phyloP scores from a whole-genome alignment of 495 filamentous ascomycete genomes.

The Neurospora sublineolata region DNA sequence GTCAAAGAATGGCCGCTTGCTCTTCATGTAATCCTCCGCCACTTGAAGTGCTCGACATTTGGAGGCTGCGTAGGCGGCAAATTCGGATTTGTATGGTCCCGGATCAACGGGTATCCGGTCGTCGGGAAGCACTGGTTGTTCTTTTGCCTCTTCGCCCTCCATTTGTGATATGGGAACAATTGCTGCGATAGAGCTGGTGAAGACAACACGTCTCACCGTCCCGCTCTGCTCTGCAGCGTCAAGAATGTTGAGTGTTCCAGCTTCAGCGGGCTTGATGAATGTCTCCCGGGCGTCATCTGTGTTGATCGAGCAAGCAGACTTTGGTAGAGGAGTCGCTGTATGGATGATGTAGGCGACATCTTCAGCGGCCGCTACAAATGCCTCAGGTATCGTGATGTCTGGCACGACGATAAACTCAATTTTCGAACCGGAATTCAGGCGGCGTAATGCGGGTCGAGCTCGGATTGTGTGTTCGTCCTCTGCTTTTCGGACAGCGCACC shows the following conservation, averaged over 20 bases:
- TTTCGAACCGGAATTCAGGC: constrained; percentile 16
- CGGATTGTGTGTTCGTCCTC: constrained; percentile 19
- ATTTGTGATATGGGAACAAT: constrained; percentile 17
- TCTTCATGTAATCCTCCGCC: constrained; percentile 30
- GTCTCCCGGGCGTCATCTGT: constrained; percentile 40
- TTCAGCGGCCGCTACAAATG: constrained; percentile 35
- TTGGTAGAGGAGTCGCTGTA: constrained; percentile 35
- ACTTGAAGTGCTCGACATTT: constrained; percentile 32
- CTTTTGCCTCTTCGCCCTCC: constrained; percentile 9
- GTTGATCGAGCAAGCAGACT: background rate
- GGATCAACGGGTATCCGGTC: constrained; percentile 17
- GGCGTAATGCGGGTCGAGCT: constrained; percentile 17
- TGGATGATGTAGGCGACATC: constrained; percentile 41
- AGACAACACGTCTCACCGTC: constrained; percentile 50
- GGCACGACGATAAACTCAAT: constrained; percentile 35
- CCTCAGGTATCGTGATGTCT: constrained; percentile 31
- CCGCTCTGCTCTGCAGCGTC: constrained; percentile 53
- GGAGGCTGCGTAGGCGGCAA: constrained; percentile 28
- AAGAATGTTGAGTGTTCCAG: constrained; percentile 63
- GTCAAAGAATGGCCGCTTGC: constrained; percentile 32
- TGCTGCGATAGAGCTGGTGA: constrained; percentile 35
- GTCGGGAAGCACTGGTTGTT: constrained; percentile 10
- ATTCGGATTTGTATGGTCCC: constrained; percentile 27
- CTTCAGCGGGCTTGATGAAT: constrained; percentile 59
- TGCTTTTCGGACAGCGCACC: constrained; percentile 34